phyloP scores from a whole-genome alignment of 352 stramenopile genomes.

The Phytophthora sojae region DNA sequence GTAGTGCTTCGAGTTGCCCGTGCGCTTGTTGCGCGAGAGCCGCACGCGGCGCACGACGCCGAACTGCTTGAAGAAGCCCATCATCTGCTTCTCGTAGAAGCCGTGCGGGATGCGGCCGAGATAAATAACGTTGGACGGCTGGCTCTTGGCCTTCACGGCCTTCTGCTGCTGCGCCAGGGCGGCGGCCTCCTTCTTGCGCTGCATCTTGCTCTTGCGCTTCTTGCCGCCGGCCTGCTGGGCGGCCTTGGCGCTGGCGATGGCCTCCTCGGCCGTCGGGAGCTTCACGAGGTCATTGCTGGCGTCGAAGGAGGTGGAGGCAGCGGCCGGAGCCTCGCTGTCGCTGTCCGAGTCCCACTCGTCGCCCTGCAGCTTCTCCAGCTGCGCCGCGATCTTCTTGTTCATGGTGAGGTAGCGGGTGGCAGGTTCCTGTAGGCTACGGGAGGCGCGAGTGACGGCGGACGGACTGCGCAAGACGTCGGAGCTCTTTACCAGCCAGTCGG shows the following conservation, averaged over 20 bases:
- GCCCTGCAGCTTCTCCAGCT: conserved; percentile 84
- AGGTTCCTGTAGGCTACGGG: background rate
- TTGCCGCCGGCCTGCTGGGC: conserved; percentile 15
- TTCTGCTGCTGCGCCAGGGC: conserved; percentile 28
- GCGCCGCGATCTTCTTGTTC: conserved; percentile 79
- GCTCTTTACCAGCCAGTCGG: conserved; percentile 23
- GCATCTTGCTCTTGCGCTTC: conserved; percentile 62
- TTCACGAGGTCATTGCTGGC: conserved; percentile 60
- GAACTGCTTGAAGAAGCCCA: conserved; percentile 97
- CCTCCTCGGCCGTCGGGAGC: conserved; percentile 40
- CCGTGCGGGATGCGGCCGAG: conserved; percentile 95
- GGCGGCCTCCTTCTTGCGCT: conserved; percentile 42
- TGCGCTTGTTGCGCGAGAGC: conserved; percentile 96
- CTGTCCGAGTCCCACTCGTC: conserved; percentile 90
- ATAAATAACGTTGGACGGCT: conserved; percentile 94
- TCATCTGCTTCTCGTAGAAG: conserved; percentile 97
- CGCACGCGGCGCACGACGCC: conserved; percentile 91
- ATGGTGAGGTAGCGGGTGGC: conserved; percentile 26
- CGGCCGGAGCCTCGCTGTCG: conserved; percentile 44
- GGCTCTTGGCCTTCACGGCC: conserved; percentile 40
- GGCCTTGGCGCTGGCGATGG: conserved; percentile 5
- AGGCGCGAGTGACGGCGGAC: background rate
- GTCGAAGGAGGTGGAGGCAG: conserved; percentile 44
- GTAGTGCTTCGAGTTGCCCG: conserved; percentile 95
- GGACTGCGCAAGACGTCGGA: background rate